Conservation (phyloP, 306 rosid species). For the Cyclanthera cordifolia region DNA sequence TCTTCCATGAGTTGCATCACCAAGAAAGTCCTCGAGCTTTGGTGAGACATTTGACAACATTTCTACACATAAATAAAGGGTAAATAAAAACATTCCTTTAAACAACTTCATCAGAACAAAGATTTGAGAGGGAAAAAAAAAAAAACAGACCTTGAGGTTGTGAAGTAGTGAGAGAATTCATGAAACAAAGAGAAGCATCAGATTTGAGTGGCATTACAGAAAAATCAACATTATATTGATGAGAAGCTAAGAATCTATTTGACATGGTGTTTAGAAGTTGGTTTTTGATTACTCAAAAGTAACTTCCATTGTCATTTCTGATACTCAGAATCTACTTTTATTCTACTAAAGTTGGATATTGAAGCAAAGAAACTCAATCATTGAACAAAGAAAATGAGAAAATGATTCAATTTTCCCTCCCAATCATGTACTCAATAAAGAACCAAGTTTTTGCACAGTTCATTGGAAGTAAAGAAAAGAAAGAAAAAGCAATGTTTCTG, state of each 20-base stretch:
- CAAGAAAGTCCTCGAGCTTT: slow-evolving; percentile 76
- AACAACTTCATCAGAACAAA: neutral
- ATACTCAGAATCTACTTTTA: neutral
- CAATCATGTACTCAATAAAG: neutral
- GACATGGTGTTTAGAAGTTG: slow-evolving; percentile 32
- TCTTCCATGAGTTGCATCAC: slow-evolving; percentile 59
- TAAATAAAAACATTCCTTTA: neutral
- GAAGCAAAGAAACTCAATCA: slow-evolving; percentile 15
- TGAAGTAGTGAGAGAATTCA: slow-evolving; percentile 70
- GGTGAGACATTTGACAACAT: slow-evolving; percentile 66
- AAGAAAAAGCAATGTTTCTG: neutral
- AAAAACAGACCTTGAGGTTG: slow-evolving; percentile 50
- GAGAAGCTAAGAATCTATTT: slow-evolving; percentile 37
- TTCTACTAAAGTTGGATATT: neutral
- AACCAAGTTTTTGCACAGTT: neutral
- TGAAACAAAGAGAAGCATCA: slow-evolving; percentile 83
- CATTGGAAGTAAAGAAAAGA: neutral
- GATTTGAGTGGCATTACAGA: slow-evolving; percentile 84
- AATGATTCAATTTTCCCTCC: neutral
- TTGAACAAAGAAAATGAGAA: neutral
- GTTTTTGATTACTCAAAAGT: slow-evolving; percentile 24
- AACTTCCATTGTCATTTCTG: slow-evolving; percentile 3
- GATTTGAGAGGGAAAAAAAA: neutral
- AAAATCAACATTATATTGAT: slow-evolving; percentile 29
- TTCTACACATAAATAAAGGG: slow-evolving; percentile 19